Percentiles rank a stretch among this genome's conserved stretches.
phyloP scores from a whole-genome alignment of 129 eudicot genomes.

The Flaveria brownii region DNA sequence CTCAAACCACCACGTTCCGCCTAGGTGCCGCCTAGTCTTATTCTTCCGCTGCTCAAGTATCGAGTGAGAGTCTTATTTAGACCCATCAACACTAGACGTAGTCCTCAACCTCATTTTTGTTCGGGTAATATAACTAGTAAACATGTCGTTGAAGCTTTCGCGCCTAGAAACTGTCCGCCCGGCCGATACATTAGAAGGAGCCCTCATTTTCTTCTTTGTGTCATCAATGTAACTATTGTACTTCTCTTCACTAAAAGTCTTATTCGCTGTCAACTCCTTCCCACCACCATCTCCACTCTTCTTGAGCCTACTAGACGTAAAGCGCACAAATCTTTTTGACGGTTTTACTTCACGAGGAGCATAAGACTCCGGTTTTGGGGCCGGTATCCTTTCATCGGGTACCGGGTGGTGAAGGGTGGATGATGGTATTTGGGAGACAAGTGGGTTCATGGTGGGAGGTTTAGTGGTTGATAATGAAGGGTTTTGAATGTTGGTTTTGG shows the following conservation, averaged over 20 bases:
- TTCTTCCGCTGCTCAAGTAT: not conserved
- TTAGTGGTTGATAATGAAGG: constrained; percentile 23
- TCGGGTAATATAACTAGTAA: constrained; percentile 50
- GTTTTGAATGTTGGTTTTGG: constrained; percentile 31
- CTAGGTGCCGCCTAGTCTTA: constrained; percentile 11
- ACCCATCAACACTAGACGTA: constrained; percentile 27
- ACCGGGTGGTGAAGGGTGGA: constrained; percentile 10
- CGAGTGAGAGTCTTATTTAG: not conserved
- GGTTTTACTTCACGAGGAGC: constrained; percentile 31
- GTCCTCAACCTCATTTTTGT: constrained; percentile 53
- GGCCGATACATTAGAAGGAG: constrained; percentile 35
- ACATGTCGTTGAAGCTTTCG: constrained; percentile 71
- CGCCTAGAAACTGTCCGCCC: constrained; percentile 40
- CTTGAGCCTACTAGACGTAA: constrained; percentile 22
- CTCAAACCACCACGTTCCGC: not conserved
- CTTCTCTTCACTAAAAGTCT: constrained; percentile 38
- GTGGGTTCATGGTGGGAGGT: constrained; percentile 18
- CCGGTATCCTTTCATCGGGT: not conserved
- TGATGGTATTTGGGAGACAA: constrained; percentile 11
- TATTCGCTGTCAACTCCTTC: constrained; percentile 23
- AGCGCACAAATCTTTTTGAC: constrained; percentile 30
- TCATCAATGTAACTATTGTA: constrained; percentile 42
- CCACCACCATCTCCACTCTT: constrained; percentile 23
- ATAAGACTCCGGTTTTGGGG: constrained; percentile 23
- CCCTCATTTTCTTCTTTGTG: constrained; percentile 54